phyloP scores from a whole-genome alignment of 1,284 basidiomycete genomes.

The Gymnopus androsaceus region DNA sequence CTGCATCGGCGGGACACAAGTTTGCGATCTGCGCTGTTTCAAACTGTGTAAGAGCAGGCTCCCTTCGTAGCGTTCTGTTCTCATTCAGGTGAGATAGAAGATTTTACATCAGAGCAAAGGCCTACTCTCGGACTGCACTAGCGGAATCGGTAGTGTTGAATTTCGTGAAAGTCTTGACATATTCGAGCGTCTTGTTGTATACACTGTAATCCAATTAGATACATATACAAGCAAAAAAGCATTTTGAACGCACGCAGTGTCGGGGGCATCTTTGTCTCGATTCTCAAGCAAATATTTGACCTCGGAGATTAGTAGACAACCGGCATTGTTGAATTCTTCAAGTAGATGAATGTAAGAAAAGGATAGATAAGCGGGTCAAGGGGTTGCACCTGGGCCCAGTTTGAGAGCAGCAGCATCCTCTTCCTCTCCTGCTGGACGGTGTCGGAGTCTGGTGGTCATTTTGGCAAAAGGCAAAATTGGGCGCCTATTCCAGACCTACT shows the following conservation, averaged over 20 bases:
- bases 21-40: slow-evolving; percentile 94
- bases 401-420: slow-evolving; percentile 73
- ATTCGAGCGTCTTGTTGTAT: slow-evolving; percentile 90
- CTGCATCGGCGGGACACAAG: slow-evolving; percentile 82
- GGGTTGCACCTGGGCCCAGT: slow-evolving; percentile 56
- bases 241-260: slow-evolving; percentile 65
- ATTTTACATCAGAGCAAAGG: slow-evolving; percentile 17
- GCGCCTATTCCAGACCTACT: slow-evolving; percentile 15
- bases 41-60: slow-evolving; percentile 81
- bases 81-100: background rate
- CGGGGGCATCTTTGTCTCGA: slow-evolving; percentile 79
- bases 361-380: background rate
- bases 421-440: slow-evolving; percentile 57
- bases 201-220: slow-evolving; percentile 51
- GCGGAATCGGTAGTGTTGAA: slow-evolving; percentile 87
- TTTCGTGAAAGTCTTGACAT: slow-evolving; percentile 88
- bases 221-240: background rate
- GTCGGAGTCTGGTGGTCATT: slow-evolving; percentile 46
- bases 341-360: slow-evolving; percentile 5
- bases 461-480: background rate
- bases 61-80: slow-evolving; percentile 70
- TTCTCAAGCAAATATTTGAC: slow-evolving; percentile 89
- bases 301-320: slow-evolving; percentile 88
- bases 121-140: slow-evolving; percentile 86
- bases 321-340: slow-evolving; percentile 87